Percentiles rank a stretch among this genome's conserved stretches.
Evolutionary conservation across 148 eudicot genomes (phyloP).

Genomic region (Euryodendron excelsum): DNA sequence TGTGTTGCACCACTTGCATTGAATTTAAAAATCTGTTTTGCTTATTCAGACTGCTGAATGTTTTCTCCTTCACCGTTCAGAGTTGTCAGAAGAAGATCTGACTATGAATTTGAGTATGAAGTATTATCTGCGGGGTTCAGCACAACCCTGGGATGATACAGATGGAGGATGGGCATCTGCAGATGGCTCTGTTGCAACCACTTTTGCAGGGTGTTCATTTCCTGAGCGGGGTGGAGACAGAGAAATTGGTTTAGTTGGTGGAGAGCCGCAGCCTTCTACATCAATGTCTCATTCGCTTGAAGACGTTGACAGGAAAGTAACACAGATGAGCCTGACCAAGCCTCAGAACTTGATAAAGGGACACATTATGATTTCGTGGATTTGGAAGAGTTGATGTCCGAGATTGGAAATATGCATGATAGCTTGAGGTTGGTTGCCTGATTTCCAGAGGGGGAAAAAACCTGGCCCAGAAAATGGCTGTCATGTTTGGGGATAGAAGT

Average conservation of each 20-base stretch:
- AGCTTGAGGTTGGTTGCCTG: constrained; percentile 86
- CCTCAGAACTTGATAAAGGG: constrained; percentile 42
- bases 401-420: constrained; percentile 73
- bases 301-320: constrained; percentile 31
- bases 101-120: constrained; percentile 86
- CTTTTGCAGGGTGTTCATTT: constrained; percentile 15
- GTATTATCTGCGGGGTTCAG: constrained; percentile 76
- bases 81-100: constrained; percentile 82
- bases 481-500: constrained; percentile 84
- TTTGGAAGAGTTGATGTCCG: constrained; percentile 83
- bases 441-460: constrained; percentile 89
- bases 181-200: constrained; percentile 17
- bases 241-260: constrained; percentile 18
- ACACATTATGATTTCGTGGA: constrained; percentile 65
- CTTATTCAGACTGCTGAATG: background rate
- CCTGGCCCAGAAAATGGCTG: constrained; percentile 88
- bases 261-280: constrained; percentile 43
- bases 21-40: background rate
- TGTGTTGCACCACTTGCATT: background rate
- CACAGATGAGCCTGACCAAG: constrained; percentile 26
- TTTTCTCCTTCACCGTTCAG: constrained; percentile 32
- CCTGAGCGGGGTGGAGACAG: constrained; percentile 18
- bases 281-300: constrained; percentile 32
- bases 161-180: constrained; percentile 75
- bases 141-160: constrained; percentile 72